phyloP scores from a whole-genome alignment of 352 stramenopile species.

The Phytophthora agathidicida region DNA sequence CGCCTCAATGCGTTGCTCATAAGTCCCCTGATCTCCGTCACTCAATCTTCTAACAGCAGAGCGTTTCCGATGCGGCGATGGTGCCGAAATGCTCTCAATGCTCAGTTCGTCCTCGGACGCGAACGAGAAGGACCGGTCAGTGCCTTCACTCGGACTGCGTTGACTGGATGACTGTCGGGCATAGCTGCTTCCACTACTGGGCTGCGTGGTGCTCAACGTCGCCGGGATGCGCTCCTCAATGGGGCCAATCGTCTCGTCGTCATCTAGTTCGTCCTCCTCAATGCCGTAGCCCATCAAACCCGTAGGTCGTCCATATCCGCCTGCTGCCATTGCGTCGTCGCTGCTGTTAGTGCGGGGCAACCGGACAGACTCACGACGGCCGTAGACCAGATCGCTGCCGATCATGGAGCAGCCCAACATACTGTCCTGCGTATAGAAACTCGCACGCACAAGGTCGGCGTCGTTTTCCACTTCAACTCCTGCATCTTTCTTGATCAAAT shows the following conservation, averaged over 20 bases:
- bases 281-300: constrained; percentile 42
- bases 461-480: constrained; percentile 34
- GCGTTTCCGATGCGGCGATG: constrained; percentile 28
- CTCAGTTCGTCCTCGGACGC: constrained; percentile 58
- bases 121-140: constrained; percentile 72
- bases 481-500: constrained; percentile 50
- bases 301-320: constrained; percentile 36
- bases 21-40: constrained; percentile 51
- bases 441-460: constrained; percentile 44
- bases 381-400: constrained; percentile 56
- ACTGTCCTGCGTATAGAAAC: constrained; percentile 51
- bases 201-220: constrained; percentile 17
- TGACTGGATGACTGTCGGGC: constrained; percentile 39
- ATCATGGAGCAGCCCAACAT: constrained; percentile 41
- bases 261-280: constrained; percentile 39
- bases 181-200: constrained; percentile 29
- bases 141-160: constrained; percentile 62
- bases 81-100: constrained; percentile 37
- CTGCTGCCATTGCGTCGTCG: constrained; percentile 18
- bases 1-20: constrained; percentile 74
- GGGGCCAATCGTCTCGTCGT: constrained; percentile 32
- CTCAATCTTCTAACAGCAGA: constrained; percentile 46
- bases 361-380: constrained; percentile 32
- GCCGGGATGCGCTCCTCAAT: constrained; percentile 33
- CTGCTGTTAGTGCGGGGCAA: constrained; percentile 8